Base-by-base conservation (phyloP, 352 stramenopile genomes). In the Poterioochromonas sp. region DNA sequence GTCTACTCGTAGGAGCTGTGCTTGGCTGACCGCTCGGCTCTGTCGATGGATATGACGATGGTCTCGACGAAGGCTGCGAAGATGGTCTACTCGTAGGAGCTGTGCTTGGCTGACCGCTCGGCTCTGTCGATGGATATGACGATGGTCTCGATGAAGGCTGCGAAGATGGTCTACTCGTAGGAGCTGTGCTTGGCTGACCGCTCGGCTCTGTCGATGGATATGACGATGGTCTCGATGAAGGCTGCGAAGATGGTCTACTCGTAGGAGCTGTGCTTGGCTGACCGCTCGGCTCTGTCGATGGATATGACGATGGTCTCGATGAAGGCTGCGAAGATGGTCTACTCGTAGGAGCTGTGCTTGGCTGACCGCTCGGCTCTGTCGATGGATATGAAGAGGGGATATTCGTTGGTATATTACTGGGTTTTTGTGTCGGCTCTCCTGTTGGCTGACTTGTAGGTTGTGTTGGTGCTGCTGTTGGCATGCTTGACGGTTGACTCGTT, bases 381-480 rank as follows among this genome's bases (percentile, higher is more conserved):
- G 62, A 70, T 43, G 62, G 62, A 20, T 70, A n/a, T 43, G 15
- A n/a, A 35, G 62, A 44, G 20, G 62, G 62, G 29, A 22, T 12
- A 22, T 12, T 20, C 12, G 29, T 70, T 35, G 62, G 62, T 70
- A 22, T 12, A 43, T 15, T 70, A 20, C 11, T 22, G 12, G 62
- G 62, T 58, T 58, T 58, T 26, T 15, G 15, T 58, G 47, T 26
- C 47, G 47, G 47, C 47, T 58, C 15, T 58, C 15, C 26, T 26
- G 47, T 58, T 26, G 47, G 47, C 62, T 70, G 62, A 43, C 37
- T 70, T 15, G 62, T 44, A 20, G 62, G 62, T 22, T 70, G 62
- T 35, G 62, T 43, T 15, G 29, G 20, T 43, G 62, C 11, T 70
- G 12, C n/a, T 22, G 62, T 22, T 44, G 62, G 65, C 11, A 29